Base-by-base conservation (phyloP, 2,329 filamentous ascomycete genomes). In the Diplodia corticola region DNA sequence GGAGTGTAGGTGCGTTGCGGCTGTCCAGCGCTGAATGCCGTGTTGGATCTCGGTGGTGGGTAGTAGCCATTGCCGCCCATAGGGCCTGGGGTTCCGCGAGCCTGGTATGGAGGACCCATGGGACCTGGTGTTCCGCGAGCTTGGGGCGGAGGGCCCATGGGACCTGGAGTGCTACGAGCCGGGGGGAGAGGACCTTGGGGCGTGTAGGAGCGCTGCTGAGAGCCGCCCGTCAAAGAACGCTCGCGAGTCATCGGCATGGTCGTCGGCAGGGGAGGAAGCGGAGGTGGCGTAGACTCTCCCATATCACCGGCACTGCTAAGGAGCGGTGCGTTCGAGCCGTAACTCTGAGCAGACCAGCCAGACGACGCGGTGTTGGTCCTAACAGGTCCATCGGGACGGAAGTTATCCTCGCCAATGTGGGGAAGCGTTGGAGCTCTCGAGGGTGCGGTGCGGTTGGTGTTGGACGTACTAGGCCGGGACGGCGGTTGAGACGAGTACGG, bases 301-400 rank as follows among this genome's bases (percentile, higher is more conserved):
- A 90, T 89, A 6, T 84, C 82, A 35, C 84, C 83, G 5, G 88
- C 87, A 67, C 85, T 82, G 20, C 80, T 78, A 44, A 91, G 77
- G 5, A 92, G 81, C 0, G 90, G 86, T 7, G 86, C 84, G 68
- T 89, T 86, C 2, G 89, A 88, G 13, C 83, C 85, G 72, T 87
- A 89, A 73, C 84, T 91, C n/a, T 80, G 72, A 53, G 73, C 78
- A 2, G 84, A 83, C 67, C 75, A 81, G 33, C 78, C 78, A 0
- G 89, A 89, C 20, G 80, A 79, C 68, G 84, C 81, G 0, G 90
- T 91, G 51, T 77, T 72, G n/a, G 76, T 75, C 63, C 82, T 72
- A 1, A 68, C 70, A 6, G 74, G 72, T 51, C 78, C 76, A 10
- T 70, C 70, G 35, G 80, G 79, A 53, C 80, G 74, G 63, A 75